Conservation (phyloP, 805 yeast species). For the Naumovozyma castellii region DNA sequence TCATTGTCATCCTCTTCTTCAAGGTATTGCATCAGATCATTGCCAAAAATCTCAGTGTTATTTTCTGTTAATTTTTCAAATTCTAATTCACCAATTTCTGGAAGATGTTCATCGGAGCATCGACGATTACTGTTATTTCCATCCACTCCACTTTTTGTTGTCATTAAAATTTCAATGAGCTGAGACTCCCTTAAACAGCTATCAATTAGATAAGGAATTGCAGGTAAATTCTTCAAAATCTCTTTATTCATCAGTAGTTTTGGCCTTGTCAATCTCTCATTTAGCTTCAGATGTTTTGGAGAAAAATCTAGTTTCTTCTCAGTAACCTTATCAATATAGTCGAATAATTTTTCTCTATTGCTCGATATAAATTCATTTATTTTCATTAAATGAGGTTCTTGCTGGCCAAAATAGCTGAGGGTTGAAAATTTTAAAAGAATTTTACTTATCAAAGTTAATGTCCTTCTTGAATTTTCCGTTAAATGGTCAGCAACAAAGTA, state of each 20-base stretch:
- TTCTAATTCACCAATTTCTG: conserved; percentile 25
- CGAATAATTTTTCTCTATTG: conserved; percentile 49
- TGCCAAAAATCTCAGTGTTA: conserved; percentile 25
- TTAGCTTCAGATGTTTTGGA: conserved; percentile 46
- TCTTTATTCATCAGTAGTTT: conserved; percentile 42
- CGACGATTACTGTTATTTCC: neutral
- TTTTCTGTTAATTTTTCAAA: conserved; percentile 27
- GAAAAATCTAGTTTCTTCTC: conserved; percentile 59
- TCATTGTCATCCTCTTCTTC: conserved; percentile 9
- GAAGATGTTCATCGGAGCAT: neutral
- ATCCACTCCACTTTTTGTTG: neutral
- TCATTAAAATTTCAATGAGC: conserved; percentile 32
- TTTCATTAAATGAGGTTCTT: conserved; percentile 68
- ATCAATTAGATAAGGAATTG: conserved; percentile 60
- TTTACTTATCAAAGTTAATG: conserved; percentile 75
- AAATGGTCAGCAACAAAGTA: conserved; percentile 63
- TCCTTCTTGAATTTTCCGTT: conserved; percentile 60
- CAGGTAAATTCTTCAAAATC: conserved; percentile 49
- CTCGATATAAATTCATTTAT: conserved; percentile 60
- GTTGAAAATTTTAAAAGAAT: conserved; percentile 71
- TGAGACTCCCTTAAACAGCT: conserved; percentile 53
- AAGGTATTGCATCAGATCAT: conserved; percentile 20
- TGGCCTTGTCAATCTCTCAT: conserved; percentile 48
- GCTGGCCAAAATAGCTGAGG: conserved; percentile 62
- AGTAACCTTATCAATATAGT: conserved; percentile 65